Evolutionary conservation across 1,284 basidiomycete genomes (phyloP).

Genomic region (Quambalaria eucalypti): DNA sequence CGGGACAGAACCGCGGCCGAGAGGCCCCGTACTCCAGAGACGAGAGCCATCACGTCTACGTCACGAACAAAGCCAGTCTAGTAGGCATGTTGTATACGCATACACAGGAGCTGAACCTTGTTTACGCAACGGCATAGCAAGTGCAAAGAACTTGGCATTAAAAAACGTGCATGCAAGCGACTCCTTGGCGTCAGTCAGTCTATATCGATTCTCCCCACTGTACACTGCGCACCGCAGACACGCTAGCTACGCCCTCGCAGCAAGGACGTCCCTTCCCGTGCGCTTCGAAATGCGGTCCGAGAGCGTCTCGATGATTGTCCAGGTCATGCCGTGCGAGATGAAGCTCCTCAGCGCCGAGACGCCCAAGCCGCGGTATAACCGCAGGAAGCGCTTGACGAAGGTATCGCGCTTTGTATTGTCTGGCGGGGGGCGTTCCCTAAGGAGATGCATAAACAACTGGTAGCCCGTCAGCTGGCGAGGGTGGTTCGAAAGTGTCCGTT

Average conservation of each 20-base stretch:
- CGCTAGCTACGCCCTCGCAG: background rate
- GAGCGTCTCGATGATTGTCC: conserved; percentile 42
- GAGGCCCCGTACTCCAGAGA: no score
- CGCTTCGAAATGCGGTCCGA: conserved; percentile 26
- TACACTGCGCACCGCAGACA: no score
- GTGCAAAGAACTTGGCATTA: no score
- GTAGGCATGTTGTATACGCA: no score
- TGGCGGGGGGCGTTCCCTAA: conserved; percentile 66
- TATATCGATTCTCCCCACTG: no score
- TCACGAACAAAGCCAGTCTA: no score
- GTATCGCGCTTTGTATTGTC: conserved; percentile 51
- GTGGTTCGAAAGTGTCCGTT: conserved; percentile 71
- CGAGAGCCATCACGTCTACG: no score
- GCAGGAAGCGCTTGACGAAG: conserved; percentile 20
- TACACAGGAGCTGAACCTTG: no score
- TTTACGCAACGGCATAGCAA: no score
- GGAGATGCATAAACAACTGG: conserved; percentile 66
- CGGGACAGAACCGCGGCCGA: no score
- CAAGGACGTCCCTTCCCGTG: conserved; percentile 10
- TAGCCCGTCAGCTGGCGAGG: conserved; percentile 57
- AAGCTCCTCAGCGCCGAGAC: conserved; percentile 42
- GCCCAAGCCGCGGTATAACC: conserved; percentile 43
- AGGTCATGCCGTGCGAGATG: conserved; percentile 45
- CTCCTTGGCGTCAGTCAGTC: no score
- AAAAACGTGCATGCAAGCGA: no score